phyloP scores from a whole-genome alignment of 257 asterid genomes.

The Solanum raphanifolium region DNA sequence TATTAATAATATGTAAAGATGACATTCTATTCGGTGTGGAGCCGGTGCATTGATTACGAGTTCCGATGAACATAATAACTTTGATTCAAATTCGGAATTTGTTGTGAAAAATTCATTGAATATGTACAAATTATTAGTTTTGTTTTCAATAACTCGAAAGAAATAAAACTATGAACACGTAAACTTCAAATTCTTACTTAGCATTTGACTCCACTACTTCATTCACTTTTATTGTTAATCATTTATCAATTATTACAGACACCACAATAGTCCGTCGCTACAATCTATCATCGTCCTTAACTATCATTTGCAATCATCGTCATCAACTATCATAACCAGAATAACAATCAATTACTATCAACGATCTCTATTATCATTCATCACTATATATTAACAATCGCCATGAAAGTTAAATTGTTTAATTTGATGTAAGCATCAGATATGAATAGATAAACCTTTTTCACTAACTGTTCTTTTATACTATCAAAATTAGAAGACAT shows the following conservation, averaged over 20 bases:
- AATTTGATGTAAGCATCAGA: background rate
- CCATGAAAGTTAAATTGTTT: background rate
- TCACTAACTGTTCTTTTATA: no score
- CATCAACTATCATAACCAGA: background rate
- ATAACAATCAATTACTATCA: background rate
- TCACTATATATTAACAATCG: background rate
- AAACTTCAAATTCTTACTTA: background rate
- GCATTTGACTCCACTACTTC: background rate
- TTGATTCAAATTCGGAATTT: background rate
- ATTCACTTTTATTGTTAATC: background rate
- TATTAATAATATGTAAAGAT: background rate
- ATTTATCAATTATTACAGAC: background rate
- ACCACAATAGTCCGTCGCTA: background rate
- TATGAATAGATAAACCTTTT: background rate
- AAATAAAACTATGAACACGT: background rate
- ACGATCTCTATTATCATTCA: background rate
- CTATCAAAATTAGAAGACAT: background rate
- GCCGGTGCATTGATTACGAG: background rate
- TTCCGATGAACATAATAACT: background rate
- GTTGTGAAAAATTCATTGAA: background rate
- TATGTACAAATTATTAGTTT: background rate
- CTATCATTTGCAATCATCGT: background rate
- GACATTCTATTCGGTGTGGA: fast-evolving
- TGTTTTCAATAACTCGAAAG: fast-evolving
- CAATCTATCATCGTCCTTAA: background rate